These are phyloP conservation scores for Fulvia fulva DNA, from an alignment of 2,329 filamentous ascomycete genomes.

Conservation along the genomic window DNA sequence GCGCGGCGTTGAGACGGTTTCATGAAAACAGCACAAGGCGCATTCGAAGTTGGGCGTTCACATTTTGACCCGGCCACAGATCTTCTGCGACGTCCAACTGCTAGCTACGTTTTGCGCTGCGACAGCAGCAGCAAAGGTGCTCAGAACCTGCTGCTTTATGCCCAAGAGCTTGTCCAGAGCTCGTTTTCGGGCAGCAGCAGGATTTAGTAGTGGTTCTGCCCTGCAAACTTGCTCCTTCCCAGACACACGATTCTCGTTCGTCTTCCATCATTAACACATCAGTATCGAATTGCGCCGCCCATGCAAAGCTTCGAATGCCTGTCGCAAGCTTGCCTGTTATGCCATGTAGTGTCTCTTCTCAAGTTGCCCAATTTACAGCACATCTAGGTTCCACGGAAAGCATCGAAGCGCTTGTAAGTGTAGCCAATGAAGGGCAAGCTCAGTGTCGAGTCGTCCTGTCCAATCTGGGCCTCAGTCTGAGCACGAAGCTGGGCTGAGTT, in stretches of 20 bases:
- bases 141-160: background rate
- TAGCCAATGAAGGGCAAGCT: slow-evolving; percentile 94
- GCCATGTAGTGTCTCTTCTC: background rate
- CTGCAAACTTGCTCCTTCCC: background rate
- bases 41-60: background rate
- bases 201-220: background rate
- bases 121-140: background rate
- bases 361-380: background rate
- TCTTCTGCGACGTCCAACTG: background rate
- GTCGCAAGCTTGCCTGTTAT: background rate
- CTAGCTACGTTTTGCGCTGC: background rate
- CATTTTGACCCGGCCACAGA: background rate
- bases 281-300: slow-evolving; percentile 6
- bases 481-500: slow-evolving; percentile 83
- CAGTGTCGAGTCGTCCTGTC: slow-evolving; percentile 85
- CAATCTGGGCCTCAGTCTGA: slow-evolving; percentile 67
- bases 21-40: background rate
- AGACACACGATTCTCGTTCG: background rate
- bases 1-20: background rate
- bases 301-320: slow-evolving; percentile 1
- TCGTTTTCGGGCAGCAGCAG: background rate
- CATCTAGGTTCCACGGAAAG: slow-evolving; percentile 45
- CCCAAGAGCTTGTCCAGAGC: background rate
- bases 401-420: slow-evolving; percentile 94
- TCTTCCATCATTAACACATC: slow-evolving; percentile 11